Conservation (phyloP, 139 green algal species). For the Coelastrella sp. region DNA sequence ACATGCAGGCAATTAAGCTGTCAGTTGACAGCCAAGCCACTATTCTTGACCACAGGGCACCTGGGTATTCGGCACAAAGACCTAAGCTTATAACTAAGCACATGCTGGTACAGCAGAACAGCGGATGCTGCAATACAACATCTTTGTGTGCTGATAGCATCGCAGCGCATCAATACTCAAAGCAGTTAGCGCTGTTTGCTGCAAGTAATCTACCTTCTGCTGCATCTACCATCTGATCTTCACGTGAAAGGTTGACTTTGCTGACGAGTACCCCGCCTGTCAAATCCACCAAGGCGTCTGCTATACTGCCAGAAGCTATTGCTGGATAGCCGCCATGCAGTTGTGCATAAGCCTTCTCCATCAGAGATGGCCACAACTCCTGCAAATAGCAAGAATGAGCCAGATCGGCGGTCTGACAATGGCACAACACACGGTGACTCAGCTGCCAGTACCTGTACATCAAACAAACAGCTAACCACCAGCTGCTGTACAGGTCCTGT, state of each 20-base stretch:
- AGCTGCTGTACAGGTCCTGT: too few species aligned
- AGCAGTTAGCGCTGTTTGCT: background rate
- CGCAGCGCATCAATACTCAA: too few species aligned
- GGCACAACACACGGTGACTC: background rate
- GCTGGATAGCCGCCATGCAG: slow-evolving; percentile 29
- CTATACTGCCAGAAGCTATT: background rate
- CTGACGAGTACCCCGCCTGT: slow-evolving; percentile 5
- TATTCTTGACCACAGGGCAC: background rate
- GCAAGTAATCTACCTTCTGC: background rate
- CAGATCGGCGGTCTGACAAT: too few species aligned
- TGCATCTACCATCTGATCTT: background rate
- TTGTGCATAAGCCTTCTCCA: slow-evolving; percentile 45
- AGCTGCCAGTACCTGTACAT: too few species aligned
- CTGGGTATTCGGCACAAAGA: too few species aligned
- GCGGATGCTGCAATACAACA: too few species aligned
- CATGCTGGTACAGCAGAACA: too few species aligned
- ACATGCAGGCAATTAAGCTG: slow-evolving; percentile 4
- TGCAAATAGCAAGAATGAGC: background rate
- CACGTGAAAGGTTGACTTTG: background rate
- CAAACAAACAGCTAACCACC: too few species aligned
- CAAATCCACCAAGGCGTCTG: slow-evolving; percentile 16
- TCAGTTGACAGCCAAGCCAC: background rate
- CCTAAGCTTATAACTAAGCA: too few species aligned
- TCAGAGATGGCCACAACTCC: slow-evolving; percentile 35
- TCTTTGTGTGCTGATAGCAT: background rate